Evolutionary conservation across 441 rosid genomes (phyloP).

Genomic region (Jatropha podagrica): DNA sequence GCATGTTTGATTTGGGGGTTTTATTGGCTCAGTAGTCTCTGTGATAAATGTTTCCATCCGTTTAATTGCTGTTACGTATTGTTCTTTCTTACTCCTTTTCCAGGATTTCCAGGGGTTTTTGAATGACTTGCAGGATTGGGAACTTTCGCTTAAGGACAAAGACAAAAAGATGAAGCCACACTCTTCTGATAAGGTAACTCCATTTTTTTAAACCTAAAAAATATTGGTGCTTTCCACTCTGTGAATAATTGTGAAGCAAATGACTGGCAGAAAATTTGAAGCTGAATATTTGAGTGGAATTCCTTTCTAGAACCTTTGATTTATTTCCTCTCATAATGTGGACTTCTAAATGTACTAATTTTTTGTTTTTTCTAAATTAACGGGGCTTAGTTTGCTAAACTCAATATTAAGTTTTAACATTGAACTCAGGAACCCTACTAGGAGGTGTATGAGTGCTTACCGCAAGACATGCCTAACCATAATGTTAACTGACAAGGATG

Average conservation of each 20-base stretch:
- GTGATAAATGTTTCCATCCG: not conserved
- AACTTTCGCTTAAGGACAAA: conserved; percentile 52
- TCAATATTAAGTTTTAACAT: too few relatives aligned
- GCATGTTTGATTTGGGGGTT: not conserved
- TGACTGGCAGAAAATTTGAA: too few relatives aligned
- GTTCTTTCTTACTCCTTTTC: conserved; percentile 21
- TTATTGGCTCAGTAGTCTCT: not conserved
- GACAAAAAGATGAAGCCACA: conserved; percentile 63
- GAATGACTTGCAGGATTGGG: conserved; percentile 99
- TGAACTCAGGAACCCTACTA: too few relatives aligned
- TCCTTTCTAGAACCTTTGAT: not conserved
- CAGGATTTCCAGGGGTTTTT: conserved; percentile 91
- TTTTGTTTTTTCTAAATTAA: too few relatives aligned
- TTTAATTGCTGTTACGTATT: conserved; percentile 8
- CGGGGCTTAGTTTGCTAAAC: too few relatives aligned
- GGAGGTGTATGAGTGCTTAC: too few relatives aligned
- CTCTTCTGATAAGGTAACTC: conserved; percentile 39
- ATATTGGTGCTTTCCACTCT: not conserved
- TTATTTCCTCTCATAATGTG: too few relatives aligned
- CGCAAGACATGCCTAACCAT: too few relatives aligned
- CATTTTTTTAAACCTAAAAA: not conserved
- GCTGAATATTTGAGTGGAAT: not conserved
- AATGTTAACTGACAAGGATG: not conserved
- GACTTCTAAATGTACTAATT: too few relatives aligned
- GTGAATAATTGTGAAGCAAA: not conserved